phyloP scores from a whole-genome alignment of 164 flowering plant species.

The Liquidambar formosana region DNA sequence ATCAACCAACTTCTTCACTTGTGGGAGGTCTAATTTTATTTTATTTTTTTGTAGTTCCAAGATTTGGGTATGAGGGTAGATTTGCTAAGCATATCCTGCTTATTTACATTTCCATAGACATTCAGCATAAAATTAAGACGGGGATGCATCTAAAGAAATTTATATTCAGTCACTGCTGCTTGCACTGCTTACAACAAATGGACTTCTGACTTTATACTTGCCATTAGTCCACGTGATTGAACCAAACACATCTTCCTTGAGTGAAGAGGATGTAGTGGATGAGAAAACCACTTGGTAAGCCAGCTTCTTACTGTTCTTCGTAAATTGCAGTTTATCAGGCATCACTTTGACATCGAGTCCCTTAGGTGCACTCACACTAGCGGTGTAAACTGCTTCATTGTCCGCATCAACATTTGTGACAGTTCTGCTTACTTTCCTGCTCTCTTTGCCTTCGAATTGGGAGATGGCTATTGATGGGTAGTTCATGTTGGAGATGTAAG shows the following conservation, averaged over 20 bases:
- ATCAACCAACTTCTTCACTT: no score
- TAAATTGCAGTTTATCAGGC: slow-evolving; percentile 57
- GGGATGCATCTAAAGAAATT: no score
- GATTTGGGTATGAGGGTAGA: no score
- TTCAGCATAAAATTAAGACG: no score
- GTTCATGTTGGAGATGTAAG: slow-evolving; percentile 61
- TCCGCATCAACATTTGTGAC: slow-evolving; percentile 61
- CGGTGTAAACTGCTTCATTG: slow-evolving; percentile 43
- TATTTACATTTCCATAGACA: no score
- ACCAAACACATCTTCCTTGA: slow-evolving; percentile 33
- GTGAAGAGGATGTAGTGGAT: not conserved
- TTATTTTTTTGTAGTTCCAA: no score
- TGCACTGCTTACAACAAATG: slow-evolving; percentile 26
- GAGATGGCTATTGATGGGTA: slow-evolving; percentile 78
- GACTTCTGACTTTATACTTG: slow-evolving; percentile 42
- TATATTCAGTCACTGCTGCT: no score
- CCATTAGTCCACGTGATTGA: slow-evolving; percentile 50
- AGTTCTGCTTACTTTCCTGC: slow-evolving; percentile 52
- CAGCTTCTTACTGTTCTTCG: slow-evolving; percentile 33
- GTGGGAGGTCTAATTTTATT: no score
- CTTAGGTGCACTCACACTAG: slow-evolving; percentile 35
- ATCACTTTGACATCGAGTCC: slow-evolving; percentile 48
- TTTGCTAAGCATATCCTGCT: no score
- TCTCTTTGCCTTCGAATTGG: slow-evolving; percentile 29
- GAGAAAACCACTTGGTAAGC: slow-evolving; percentile 60